Base-by-base conservation (phyloP, 805 yeast genomes). In the Kuraishia ogatae region DNA sequence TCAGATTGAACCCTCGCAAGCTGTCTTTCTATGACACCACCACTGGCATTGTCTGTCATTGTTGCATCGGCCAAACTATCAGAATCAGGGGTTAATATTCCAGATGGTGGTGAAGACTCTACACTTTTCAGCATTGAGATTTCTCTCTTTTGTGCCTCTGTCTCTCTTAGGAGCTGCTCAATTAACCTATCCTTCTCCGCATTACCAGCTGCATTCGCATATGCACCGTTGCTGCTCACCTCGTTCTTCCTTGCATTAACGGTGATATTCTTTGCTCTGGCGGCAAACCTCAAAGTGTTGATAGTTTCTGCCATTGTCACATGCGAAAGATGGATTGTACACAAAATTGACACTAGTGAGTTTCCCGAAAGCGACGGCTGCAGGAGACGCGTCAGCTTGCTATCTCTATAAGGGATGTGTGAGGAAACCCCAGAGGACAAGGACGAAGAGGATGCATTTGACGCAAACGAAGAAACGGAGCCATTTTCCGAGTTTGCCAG, bases 321-420 rank as follows among this genome's bases (percentile, higher is more conserved):
- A 21, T 71, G 69, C 2, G 87, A 82, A 50, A 87, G 71, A 62
- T 89, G 92, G 19, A 93, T 83, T 0, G 98, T 93, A 67, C 98
- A 94, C 24, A 93, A 76, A 4, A 94, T 85, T 53, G 89, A 82
- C 17, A 93, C 91, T 39, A 91, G 76, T 1, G 97, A 84, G 35
- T 85, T 81, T 0, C 98, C 98, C 29, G 94, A 85, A 43, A 93
- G 74, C 0, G 97, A 94, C 1, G 97, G 97, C 69, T 94, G 98
- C 55, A 93, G 71, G 35, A 93, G 72, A 56, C 99, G 75, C 0
- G 99, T 93, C 56, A 93, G 79, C 65, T 93, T 93, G 2, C 97
- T 89, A 67, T 93, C 98, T 66, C 99, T 76, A 70, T 89, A 93
- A 0, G 97, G 97, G 39, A 94, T 81, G 66, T 94, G 97, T 15